Evolutionary conservation across 208 protist species (phyloP), one percentile per base, ranked within the genome.

Genomic region (Crithidia fasciculata): DNA sequence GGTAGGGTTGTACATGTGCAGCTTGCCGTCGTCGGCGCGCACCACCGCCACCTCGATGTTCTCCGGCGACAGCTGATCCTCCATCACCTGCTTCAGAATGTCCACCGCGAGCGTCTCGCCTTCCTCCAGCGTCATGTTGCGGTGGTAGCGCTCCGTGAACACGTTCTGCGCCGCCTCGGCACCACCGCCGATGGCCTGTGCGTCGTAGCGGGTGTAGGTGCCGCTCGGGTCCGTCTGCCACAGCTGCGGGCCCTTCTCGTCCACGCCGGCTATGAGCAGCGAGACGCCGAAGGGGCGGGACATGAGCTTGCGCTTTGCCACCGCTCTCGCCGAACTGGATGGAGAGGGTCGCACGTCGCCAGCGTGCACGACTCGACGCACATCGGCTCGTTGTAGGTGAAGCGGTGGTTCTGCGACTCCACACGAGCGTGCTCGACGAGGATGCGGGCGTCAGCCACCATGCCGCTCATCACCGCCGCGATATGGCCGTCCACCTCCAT

Each of bases 361-460:
- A 99, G 96, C 5, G 99, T 99, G 78, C 94, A 94, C 19, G 95
- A 92, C 75, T 99, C 95, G 4, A 99, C 93, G 16, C 71, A 83
- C 91, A 99, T 99, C 40, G 96, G 97, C 89, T 99, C 99, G 80
- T 99, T 96, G 87, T 99, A 99, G 2, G 97, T 99, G 80, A 99
- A 99, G 72, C 97, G 96, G 84, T 99, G 98, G 80, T 99, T 99
- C 89, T 99, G 98, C 9, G 98, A 91, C 86, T 99, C 98, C 10
- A 99, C 96, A 37, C 99, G 92, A 16, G 98, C 99, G 73, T 99
- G 97, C 74, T 99, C 98, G 37, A 99, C 91, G 16, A 99, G 91
- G 50, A 99, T 99, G 55, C 98, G 88, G 7, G 98, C 99, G 86
- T 99, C 99, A 0, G 98, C 99, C 36, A 95, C 98, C 66, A 99